A percentile compares a stretch with the other conserved stretches of the same genome.
Evolutionary conservation across 306 rosid species (phyloP).

Genomic region (Dryas octopetala): DNA sequence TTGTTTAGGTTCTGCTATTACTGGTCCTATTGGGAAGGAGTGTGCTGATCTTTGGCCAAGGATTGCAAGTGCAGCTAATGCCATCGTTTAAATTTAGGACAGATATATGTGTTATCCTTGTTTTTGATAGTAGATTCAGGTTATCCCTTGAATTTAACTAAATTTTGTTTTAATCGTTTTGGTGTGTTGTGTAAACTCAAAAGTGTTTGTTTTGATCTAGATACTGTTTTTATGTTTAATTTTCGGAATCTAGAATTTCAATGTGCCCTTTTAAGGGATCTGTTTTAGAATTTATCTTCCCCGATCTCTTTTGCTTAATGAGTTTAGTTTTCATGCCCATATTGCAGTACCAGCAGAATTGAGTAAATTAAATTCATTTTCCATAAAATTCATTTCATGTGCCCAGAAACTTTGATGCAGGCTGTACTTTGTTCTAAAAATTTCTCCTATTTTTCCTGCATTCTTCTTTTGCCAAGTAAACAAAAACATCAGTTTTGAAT

Average conservation of each 20-base stretch:
- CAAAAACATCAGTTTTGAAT: no score
- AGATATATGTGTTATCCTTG: neutral
- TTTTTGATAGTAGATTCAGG: constrained; percentile 9
- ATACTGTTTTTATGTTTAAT: neutral
- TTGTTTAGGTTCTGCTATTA: constrained; percentile 52
- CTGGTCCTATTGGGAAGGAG: constrained; percentile 63
- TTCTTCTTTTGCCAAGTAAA: no score
- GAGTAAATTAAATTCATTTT: no score
- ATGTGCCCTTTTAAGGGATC: neutral
- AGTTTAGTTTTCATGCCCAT: no score
- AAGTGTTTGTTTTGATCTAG: neutral
- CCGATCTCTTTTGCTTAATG: no score
- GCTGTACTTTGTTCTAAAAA: no score
- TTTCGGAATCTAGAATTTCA: neutral
- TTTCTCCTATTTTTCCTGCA: no score
- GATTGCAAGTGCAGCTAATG: constrained; percentile 60
- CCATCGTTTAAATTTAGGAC: constrained; percentile 40
- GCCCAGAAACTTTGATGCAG: no score
- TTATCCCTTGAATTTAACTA: neutral
- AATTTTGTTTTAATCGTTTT: constrained; percentile 20
- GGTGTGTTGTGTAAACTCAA: neutral
- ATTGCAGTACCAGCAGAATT: no score
- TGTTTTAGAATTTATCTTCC: no score
- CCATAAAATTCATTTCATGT: no score
- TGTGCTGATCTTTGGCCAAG: constrained; percentile 66